phyloP scores from a whole-genome alignment of 192 early-diverging fungal species.

The Paraglomus brasilianum region DNA sequence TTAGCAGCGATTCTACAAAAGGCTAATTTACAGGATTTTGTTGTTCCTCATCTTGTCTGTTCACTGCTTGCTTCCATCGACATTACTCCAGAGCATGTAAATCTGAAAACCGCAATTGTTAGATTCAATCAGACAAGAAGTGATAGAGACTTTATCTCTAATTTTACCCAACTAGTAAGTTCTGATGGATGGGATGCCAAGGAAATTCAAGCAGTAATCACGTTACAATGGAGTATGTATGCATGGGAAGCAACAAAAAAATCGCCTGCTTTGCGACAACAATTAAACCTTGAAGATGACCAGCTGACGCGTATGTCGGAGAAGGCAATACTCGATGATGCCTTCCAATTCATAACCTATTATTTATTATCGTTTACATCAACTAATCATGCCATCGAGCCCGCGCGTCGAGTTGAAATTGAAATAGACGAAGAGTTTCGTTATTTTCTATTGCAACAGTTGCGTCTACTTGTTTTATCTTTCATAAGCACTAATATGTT shows the following conservation, averaged over 20 bases:
- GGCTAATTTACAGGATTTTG: conserved; percentile 33
- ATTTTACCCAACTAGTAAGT: conserved; percentile 36
- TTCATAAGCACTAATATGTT: conserved; percentile 60
- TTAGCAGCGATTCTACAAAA: conserved; percentile 40
- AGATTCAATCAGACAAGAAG: conserved; percentile 35
- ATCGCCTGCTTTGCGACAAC: conserved; percentile 44
- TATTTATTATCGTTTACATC: conserved; percentile 58
- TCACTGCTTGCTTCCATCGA: conserved; percentile 44
- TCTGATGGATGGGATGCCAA: conserved; percentile 35
- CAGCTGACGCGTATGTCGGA: conserved; percentile 52
- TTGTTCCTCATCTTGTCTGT: conserved; percentile 37
- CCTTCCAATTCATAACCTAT: conserved; percentile 63
- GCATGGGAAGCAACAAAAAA: conserved; percentile 48
- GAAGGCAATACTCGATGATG: conserved; percentile 50
- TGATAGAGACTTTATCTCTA: conserved; percentile 37
- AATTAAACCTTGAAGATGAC: conserved; percentile 41
- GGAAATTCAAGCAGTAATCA: conserved; percentile 40
- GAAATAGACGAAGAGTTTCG: conserved; percentile 31
- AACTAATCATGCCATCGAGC: conserved; percentile 11
- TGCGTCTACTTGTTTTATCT: conserved; percentile 26
- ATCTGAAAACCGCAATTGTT: conserved; percentile 24
- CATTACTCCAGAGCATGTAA: conserved; percentile 41
- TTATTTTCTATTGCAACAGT: conserved; percentile 32
- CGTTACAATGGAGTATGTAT: conserved; percentile 64
- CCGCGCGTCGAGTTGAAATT: neutral